phyloP scores from a whole-genome alignment of 2,329 filamentous ascomycete species.

The Aspergillus alliaceus region DNA sequence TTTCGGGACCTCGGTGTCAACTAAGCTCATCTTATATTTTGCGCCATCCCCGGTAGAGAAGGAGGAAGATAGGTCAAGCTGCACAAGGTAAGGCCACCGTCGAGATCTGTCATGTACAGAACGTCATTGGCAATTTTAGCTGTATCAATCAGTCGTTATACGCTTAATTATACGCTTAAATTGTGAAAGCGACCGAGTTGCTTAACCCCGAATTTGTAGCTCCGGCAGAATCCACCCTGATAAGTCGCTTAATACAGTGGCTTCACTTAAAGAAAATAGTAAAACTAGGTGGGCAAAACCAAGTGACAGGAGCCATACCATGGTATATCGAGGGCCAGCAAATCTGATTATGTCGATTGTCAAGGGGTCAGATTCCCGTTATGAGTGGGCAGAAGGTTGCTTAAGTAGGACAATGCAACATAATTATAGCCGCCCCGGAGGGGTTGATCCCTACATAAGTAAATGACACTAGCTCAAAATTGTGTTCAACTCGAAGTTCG shows the following conservation, averaged over 20 bases:
- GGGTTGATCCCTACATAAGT: too few species aligned
- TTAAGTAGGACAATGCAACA: too few species aligned
- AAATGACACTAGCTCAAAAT: too few species aligned
- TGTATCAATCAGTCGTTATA: background rate
- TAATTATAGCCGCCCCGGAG: too few species aligned
- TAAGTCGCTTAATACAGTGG: background rate
- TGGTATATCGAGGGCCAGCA: background rate
- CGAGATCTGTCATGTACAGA: constrained; percentile 13
- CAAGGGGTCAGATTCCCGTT: too few species aligned
- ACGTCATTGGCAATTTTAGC: constrained; percentile 13
- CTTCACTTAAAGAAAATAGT: background rate
- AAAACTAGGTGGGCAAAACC: background rate
- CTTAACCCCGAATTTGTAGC: constrained; percentile 15
- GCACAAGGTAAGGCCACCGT: constrained; percentile 15
- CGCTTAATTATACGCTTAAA: too few species aligned
- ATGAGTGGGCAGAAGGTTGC: too few species aligned
- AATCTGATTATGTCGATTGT: background rate
- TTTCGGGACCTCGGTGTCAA: constrained; percentile 5
- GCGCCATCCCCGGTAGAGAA: constrained; percentile 9
- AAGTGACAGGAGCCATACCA: background rate
- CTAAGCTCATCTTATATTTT: constrained; percentile 14
- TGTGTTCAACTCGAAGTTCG: too few species aligned
- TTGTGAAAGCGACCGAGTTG: background rate
- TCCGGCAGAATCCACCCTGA: constrained; percentile 18
- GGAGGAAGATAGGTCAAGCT: constrained; percentile 8